A percentile compares a stretch with the other conserved stretches of the same genome.
These are phyloP conservation scores for Phytopythium vexans DNA, from an alignment of 352 stramenopile genomes.

Conservation along the genomic window DNA sequence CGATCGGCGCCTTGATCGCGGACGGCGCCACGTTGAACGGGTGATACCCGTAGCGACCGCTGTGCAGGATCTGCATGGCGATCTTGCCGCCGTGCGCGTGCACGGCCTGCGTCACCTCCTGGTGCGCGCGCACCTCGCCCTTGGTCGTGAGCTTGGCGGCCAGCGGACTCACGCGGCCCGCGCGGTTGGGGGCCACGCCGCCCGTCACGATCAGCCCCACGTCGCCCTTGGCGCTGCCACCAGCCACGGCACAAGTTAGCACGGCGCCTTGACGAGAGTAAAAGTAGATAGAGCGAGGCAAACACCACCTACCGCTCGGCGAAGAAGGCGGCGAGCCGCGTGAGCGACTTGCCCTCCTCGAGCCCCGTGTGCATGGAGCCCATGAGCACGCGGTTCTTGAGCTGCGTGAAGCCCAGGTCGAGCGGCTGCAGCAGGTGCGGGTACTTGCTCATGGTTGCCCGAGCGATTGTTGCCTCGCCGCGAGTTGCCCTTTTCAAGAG, in stretches of 20 bases:
- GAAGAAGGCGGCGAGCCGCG: slow-evolving; percentile 93
- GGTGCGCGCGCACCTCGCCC: slow-evolving; percentile 87
- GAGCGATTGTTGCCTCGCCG: background rate
- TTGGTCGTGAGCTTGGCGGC: slow-evolving; percentile 92
- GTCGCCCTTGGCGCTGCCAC: slow-evolving; percentile 81
- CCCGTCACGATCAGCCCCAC: slow-evolving; percentile 95
- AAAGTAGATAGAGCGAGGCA: background rate
- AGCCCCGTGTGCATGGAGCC: slow-evolving; percentile 92
- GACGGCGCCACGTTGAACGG: slow-evolving; percentile 93
- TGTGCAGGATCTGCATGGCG: slow-evolving; percentile 92
- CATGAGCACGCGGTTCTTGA: slow-evolving; percentile 89
- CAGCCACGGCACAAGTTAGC: slow-evolving; percentile 1
- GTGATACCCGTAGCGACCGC: slow-evolving; percentile 96
- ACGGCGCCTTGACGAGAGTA: background rate
- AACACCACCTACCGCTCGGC: slow-evolving; percentile 62
- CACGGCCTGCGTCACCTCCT: slow-evolving; percentile 92
- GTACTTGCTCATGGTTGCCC: slow-evolving; percentile 60
- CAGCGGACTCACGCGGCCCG: slow-evolving; percentile 91
- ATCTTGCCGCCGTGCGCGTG: slow-evolving; percentile 87
- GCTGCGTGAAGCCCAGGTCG: slow-evolving; percentile 76
- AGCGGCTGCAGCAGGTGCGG: slow-evolving; percentile 71
- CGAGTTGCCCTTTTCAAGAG: slow-evolving; percentile 11
- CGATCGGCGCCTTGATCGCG: slow-evolving; percentile 93
- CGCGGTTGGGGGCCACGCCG: slow-evolving; percentile 92
- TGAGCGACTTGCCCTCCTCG: slow-evolving; percentile 77